These are phyloP conservation scores for Lentinula boryana DNA, from an alignment of 768 basidiomycete species.

Conservation along the genomic window DNA sequence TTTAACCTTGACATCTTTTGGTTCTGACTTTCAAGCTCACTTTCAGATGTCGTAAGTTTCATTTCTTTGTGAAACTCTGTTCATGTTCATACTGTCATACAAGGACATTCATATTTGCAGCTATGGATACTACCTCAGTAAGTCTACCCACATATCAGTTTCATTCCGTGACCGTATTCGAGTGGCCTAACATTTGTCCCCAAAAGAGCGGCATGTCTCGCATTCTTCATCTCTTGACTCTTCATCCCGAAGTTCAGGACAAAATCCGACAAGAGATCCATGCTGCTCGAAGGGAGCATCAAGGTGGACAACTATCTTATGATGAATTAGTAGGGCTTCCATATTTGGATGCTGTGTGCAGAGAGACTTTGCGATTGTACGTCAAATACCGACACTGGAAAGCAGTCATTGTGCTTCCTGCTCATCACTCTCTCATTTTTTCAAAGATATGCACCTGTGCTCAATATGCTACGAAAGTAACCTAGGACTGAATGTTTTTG, in stretches of 20 bases:
- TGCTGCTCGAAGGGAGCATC: conserved; percentile 17
- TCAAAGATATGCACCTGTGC: conserved; percentile 21
- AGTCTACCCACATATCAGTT: neutral
- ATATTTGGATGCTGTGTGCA: conserved; percentile 33
- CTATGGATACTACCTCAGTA: conserved; percentile 35
- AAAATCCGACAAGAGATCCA: conserved; percentile 29
- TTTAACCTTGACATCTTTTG: neutral
- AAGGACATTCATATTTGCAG: conserved; percentile 33
- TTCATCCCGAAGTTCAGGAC: conserved; percentile 30
- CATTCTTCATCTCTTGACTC: conserved; percentile 24
- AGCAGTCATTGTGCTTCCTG: neutral
- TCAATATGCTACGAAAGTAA: conserved; percentile 17
- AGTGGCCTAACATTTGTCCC: too few relatives aligned
- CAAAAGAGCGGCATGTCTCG: conserved; percentile 22
- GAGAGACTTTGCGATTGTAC: conserved; percentile 33
- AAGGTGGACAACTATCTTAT: conserved; percentile 23
- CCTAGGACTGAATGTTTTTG: conserved; percentile 3
- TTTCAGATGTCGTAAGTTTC: conserved; percentile 21
- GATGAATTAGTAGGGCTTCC: conserved; percentile 30
- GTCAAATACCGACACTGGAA: conserved; percentile 3
- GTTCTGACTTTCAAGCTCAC: neutral
- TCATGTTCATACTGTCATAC: too few relatives aligned
- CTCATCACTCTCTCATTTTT: neutral
- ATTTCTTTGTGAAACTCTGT: too few relatives aligned
- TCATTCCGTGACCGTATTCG: too few relatives aligned